Evolutionary conservation across 2,329 filamentous ascomycete genomes (phyloP), one percentile per base, ranked within the genome.

Genomic region (Pseudocercospora fijiensis): DNA sequence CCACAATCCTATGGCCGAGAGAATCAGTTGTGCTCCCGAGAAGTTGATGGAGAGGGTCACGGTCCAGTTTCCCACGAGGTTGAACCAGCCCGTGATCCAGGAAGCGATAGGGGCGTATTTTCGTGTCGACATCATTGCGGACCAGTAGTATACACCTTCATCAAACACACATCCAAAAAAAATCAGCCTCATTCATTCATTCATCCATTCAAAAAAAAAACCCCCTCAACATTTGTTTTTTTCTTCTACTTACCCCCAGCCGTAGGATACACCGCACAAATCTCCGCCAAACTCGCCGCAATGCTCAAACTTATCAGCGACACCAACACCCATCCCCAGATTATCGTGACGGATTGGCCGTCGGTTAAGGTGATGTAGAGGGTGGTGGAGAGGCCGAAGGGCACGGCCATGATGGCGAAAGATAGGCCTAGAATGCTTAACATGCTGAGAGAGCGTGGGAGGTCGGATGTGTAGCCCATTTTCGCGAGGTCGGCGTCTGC

Each of bases 331-430:
- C 85, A 91, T 45, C 89, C 89, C 82, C 86, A 91, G 68, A 91
- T 78, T 45, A 90, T 83, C 24, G 87, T 89, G 16, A 90, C 88
- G 49, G 82, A 83, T 74, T 89, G 86, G 22, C 89, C 89, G 74
- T 90, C 87, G 18, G 84, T 84, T 27, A 91, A 80, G 22, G 86
- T 86, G 73, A 90, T 88, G 76, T 85, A 87, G 66, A 91, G 80
- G 1, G 88, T 90, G 16, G 88, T 90, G 28, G 82, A 85, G 41
- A 90, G 80, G 37, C 88, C 88, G 69, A 87, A 89, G 0, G 87
- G 87, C 10, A 87, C 87, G 10, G 88, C 88, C 87, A 91, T 90
- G 75, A 91, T 90, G 58, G 88, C 88, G 73, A 91, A 91, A 51
- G 87, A 89, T 77, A 88, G 72, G 57, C 88, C 88, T 51, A 91